Evolutionary conservation across 139 green algal genomes (phyloP), one percentile per base, ranked within the genome.

Genomic region (Chlamydomonas incerta): DNA sequence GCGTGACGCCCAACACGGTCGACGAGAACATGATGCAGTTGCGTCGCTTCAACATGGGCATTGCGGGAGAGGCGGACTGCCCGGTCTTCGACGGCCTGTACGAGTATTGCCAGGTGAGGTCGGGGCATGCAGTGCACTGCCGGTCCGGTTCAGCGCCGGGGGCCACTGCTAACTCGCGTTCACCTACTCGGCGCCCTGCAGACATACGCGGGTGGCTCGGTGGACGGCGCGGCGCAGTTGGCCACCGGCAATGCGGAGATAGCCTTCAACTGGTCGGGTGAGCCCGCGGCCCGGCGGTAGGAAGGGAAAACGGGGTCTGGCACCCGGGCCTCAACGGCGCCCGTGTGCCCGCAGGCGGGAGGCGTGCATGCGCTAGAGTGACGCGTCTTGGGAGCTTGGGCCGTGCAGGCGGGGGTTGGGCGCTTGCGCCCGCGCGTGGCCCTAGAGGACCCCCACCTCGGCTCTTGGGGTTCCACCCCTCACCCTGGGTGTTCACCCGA

Each of bases 71-170:
- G 84, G 95, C 95, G 3, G 98, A 99, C 90, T 99, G 98, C 86
- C 98, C 98, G 28, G 96, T 99, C 1, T 99, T 99, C 79, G 96
- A 98, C 77, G 97, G 96, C 33, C 87, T 99, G 75, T 99, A 95
- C 76, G 74, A 98, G 71, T 99, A 99, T 88, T 99, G 96, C 87
- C 94, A 98, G 91, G 94, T 95, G 60, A 28, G 84, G 23, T 6
- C n/a, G 58, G 13, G 65, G 55, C 47, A 62, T 69, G 46, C 33
- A 8, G 8, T 8, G 37, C 37, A 9, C 20, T n/a, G n/a, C 23
- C 23, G 37, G 23, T 75, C 20, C 8, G 57, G 57, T 74, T 80
- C n/a, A n/a, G n/a, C n/a, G n/a, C n/a, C n/a, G n/a, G n/a, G n/a
- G n/a, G n/a, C n/a, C n/a, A n/a, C n/a, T n/a, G n/a, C n/a, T n/a